phyloP scores from a whole-genome alignment of 2,329 filamentous ascomycete genomes.

The Neurospora crassa region DNA sequence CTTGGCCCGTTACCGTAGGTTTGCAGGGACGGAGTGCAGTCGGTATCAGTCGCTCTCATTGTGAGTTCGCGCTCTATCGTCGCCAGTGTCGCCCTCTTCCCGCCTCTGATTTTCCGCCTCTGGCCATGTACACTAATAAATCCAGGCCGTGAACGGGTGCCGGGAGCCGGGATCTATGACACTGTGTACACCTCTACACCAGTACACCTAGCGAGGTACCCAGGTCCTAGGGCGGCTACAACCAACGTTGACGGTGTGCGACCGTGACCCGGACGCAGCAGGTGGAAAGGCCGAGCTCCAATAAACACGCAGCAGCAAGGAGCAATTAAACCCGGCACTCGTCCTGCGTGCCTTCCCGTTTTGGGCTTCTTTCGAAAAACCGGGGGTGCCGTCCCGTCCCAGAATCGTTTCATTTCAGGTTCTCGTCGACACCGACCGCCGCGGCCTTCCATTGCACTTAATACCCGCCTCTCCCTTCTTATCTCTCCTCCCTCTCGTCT shows the following conservation, averaged over 20 bases:
- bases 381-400: not conserved
- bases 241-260: not conserved
- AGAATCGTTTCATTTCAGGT: slow-evolving; percentile 1
- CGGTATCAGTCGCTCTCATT: not conserved
- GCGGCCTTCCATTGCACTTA: not conserved
- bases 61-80: not conserved
- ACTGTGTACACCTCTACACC: not conserved
- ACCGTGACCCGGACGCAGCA: not conserved
- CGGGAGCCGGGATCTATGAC: not conserved
- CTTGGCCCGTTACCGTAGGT: not conserved
- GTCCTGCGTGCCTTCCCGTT: not conserved
- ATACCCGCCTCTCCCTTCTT: not conserved
- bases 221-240: not conserved
- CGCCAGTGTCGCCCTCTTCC: not conserved
- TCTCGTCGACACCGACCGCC: not conserved
- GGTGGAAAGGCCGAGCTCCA: not conserved
- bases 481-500: not conserved
- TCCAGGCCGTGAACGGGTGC: not conserved
- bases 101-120: not conserved
- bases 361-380: not conserved
- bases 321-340: not conserved
- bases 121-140: not conserved
- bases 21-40: not conserved
- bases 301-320: not conserved
- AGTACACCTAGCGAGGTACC: not conserved